Conservation (phyloP, 2,329 filamentous ascomycete species). For the Lachnellula arida region DNA sequence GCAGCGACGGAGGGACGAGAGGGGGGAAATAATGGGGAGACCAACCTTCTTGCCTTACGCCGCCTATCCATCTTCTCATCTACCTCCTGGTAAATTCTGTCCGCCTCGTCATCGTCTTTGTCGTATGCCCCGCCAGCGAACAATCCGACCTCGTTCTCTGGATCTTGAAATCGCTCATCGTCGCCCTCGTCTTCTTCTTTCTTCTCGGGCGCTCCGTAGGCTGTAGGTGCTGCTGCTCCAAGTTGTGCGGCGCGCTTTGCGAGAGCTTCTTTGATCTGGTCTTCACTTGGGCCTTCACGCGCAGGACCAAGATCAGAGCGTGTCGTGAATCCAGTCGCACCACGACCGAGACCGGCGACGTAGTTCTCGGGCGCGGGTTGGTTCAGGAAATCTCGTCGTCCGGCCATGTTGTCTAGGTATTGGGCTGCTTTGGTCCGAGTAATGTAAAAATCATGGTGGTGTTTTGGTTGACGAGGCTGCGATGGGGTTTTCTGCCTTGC, state of each 20-base stretch:
- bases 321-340: constrained; percentile 96
- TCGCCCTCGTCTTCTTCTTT: constrained; percentile 62
- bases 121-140: constrained; percentile 96
- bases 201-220: constrained; percentile 56
- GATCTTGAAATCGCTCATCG: constrained; percentile 85
- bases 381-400: constrained; percentile 78
- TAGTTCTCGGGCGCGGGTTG: constrained; percentile 84
- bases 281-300: constrained; percentile 89
- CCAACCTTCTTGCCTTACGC: constrained; percentile 80
- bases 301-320: constrained; percentile 94
- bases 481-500: not conserved
- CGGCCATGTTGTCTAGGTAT: constrained; percentile 26
- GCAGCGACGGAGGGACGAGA: constrained; percentile 34
- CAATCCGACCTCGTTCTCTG: constrained; percentile 92
- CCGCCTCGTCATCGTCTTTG: constrained; percentile 95
- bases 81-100: constrained; percentile 90
- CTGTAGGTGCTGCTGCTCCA: constrained; percentile 64
- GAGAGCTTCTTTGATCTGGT: constrained; percentile 97
- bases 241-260: constrained; percentile 88
- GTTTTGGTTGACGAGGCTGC: not conserved
- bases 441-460: not conserved
- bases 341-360: constrained; percentile 93
- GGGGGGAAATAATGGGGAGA: constrained; percentile 34
- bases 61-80: constrained; percentile 96
- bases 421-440: not conserved